phyloP scores from a whole-genome alignment of 2,329 filamentous ascomycete genomes.

The Colletotrichum australisinense region DNA sequence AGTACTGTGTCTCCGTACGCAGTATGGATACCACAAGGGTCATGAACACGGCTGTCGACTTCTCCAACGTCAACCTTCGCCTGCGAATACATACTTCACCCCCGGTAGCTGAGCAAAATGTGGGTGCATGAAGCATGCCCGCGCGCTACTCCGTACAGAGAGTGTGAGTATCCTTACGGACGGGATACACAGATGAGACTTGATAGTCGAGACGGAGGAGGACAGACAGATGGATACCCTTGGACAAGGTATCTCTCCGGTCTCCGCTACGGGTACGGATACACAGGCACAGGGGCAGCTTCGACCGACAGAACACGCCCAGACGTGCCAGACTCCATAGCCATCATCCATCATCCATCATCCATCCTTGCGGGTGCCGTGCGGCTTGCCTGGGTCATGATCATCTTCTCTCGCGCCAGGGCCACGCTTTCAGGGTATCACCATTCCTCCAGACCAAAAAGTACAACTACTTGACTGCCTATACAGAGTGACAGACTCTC shows the following conservation, averaged over 20 bases:
- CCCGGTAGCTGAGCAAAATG: not conserved
- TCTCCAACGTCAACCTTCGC: not conserved
- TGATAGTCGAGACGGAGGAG: not conserved
- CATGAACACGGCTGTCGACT: not conserved
- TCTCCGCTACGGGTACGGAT: not conserved
- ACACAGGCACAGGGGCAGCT: not conserved
- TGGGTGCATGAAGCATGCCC: not conserved
- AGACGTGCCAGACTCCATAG: not conserved
- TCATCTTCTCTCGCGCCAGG: not conserved
- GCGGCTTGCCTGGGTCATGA: not conserved
- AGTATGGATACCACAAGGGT: not conserved
- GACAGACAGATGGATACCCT: not conserved
- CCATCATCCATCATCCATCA: not conserved
- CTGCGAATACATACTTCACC: not conserved
- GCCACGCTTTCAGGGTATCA: not conserved
- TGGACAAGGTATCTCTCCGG: not conserved
- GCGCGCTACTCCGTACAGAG: not conserved
- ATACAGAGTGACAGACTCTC: not conserved
- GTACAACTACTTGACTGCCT: not conserved
- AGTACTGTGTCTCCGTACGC: not conserved
- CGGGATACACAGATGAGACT: not conserved
- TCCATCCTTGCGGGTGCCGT: not conserved
- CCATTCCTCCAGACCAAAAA: not conserved
- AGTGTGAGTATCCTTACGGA: not conserved
- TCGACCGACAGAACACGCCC: not conserved